Evolutionary conservation across 139 green algal species (phyloP).

Genomic region (Raphidocelis subcapitata): DNA sequence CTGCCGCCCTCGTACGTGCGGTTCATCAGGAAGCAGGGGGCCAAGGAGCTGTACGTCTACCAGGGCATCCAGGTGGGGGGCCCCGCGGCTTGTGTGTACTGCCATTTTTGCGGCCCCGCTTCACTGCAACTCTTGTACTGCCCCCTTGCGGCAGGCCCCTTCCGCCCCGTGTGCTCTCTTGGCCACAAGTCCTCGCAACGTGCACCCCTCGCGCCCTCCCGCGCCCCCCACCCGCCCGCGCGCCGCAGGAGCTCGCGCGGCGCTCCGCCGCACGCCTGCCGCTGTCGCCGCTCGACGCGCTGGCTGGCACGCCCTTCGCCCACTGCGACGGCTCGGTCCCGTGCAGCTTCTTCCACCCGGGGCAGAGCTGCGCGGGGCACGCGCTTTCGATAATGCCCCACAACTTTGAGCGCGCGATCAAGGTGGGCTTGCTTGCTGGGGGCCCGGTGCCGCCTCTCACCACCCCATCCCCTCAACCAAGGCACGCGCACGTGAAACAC

Average conservation of each 20-base stretch:
- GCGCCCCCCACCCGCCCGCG: background rate
- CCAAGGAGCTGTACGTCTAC: constrained; percentile 54
- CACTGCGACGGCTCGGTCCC: constrained; percentile 24
- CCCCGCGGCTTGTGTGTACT: background rate
- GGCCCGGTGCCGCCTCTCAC: background rate
- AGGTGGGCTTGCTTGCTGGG: constrained; percentile 45
- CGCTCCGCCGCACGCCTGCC: constrained; percentile 9
- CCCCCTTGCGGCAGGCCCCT: too few relatives aligned
- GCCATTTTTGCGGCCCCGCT: background rate
- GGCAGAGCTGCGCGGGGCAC: constrained; percentile 53
- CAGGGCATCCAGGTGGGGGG: constrained; percentile 43
- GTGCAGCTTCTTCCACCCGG: constrained; percentile 68
- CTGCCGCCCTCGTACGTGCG: constrained; percentile 71
- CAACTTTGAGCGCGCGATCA: constrained; percentile 15
- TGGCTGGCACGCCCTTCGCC: constrained; percentile 36
- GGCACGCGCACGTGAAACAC: too few relatives aligned
- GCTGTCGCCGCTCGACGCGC: constrained; percentile 15
- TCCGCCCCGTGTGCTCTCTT: background rate
- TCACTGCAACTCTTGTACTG: too few relatives aligned
- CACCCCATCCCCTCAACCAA: background rate
- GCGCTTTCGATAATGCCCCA: constrained; percentile 12
- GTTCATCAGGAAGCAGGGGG: constrained; percentile 88
- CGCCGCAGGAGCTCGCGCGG: constrained; percentile 16
- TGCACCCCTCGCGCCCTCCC: background rate
- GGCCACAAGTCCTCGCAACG: too few relatives aligned